A percentile compares a stretch with the other conserved stretches of the same genome.
These are phyloP conservation scores for Yamadazyma phyllophila DNA, from an alignment of 805 yeast genomes.

Conservation along the genomic window DNA sequence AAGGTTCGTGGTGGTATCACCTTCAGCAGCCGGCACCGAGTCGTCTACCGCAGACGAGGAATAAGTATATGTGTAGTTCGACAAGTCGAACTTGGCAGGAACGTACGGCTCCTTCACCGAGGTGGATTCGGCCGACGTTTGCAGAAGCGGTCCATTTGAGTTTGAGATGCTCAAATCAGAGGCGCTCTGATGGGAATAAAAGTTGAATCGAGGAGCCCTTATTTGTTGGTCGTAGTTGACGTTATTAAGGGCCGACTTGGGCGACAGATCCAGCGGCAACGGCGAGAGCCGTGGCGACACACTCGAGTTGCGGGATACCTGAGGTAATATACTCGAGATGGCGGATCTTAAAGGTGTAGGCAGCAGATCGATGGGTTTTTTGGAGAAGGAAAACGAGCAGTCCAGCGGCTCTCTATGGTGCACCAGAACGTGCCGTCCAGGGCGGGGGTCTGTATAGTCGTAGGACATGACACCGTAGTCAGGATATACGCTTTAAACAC, in stretches of 20 bases:
- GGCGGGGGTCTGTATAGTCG: neutral
- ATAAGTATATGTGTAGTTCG: slow-evolving; percentile 15
- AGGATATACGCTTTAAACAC: neutral
- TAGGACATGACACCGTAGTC: neutral
- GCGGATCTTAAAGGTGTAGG: slow-evolving; percentile 19
- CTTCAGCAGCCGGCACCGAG: neutral
- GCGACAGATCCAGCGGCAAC: neutral
- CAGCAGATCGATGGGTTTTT: slow-evolving; percentile 25
- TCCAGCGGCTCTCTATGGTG: neutral
- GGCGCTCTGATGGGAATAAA: slow-evolving; percentile 1
- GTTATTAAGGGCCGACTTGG: slow-evolving; percentile 11
- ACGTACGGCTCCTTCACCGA: slow-evolving; percentile 8
- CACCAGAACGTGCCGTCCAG: neutral
- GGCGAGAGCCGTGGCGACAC: neutral
- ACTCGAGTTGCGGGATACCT: neutral
- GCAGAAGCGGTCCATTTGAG: neutral
- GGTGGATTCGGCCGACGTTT: neutral
- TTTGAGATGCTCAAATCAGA: neutral
- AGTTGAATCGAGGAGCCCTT: slow-evolving; percentile 47
- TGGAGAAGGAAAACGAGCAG: slow-evolving; percentile 29
- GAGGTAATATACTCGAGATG: slow-evolving; percentile 27
- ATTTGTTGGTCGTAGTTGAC: slow-evolving; percentile 53
- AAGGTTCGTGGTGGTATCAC: slow-evolving; percentile 6
- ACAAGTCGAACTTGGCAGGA: slow-evolving; percentile 49
- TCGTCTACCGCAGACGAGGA: slow-evolving; percentile 4